Conservation (phyloP, 768 basidiomycete species). For the Pholiota microspora region DNA sequence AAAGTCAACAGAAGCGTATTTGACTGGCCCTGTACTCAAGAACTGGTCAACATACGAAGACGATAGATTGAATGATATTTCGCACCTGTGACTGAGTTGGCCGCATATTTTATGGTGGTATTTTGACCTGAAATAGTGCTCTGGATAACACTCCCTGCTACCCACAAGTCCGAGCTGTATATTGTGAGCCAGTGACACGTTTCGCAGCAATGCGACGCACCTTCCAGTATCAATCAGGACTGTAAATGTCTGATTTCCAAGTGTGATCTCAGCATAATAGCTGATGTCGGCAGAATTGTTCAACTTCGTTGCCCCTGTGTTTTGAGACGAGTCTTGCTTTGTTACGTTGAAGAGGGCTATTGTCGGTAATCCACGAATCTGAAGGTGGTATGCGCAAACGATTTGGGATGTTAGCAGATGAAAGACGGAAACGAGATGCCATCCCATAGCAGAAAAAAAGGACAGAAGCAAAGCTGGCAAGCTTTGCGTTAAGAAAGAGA, state of each 20-base stretch:
- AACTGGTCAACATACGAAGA: not conserved
- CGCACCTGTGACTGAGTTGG: constrained; percentile 50
- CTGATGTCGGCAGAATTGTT: constrained; percentile 36
- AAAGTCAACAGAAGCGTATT: constrained; percentile 41
- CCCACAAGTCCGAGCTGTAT: constrained; percentile 63
- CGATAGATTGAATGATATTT: not conserved
- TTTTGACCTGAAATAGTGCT: constrained; percentile 36
- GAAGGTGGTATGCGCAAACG: not conserved
- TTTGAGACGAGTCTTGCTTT: not conserved
- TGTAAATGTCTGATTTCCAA: constrained; percentile 33
- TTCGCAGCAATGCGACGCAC: constrained; percentile 18
- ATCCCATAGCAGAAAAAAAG: not conserved
- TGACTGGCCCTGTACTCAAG: constrained; percentile 38
- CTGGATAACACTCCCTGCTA: constrained; percentile 41
- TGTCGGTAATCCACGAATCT: not conserved
- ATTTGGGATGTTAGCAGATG: not conserved
- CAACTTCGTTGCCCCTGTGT: not conserved
- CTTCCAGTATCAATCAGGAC: constrained; percentile 49
- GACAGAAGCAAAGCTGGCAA: not conserved
- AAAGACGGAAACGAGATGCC: not conserved
- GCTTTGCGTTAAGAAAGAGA: not conserved
- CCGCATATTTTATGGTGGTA: constrained; percentile 49
- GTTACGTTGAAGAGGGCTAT: not conserved
- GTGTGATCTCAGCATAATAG: constrained; percentile 36
- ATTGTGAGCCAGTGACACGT: not conserved